Base-by-base conservation (phyloP, 208 protist species). In the Naegleria fowleri region DNA sequence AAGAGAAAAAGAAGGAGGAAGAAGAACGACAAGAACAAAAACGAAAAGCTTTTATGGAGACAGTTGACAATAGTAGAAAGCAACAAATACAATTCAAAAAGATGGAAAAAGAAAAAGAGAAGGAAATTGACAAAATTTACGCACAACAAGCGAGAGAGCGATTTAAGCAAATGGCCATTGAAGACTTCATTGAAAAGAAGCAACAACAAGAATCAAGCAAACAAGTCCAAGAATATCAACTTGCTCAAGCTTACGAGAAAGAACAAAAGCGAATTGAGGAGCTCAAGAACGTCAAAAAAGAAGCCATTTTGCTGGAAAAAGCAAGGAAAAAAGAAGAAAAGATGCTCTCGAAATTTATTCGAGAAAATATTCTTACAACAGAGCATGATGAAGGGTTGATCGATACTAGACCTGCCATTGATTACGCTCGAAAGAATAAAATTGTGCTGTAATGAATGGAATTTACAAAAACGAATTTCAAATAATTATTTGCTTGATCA, bases 321-420 rank as follows among this genome's bases (percentile, higher is more conserved):
- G 85, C 85, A 36, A 88, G 22, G 29, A n/a, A 51, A 58, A 29
- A n/a, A 88, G 85, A 88, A 19, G 85, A 88, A 79, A 79, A 79
- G n/a, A 79, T 79, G 67, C 25, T 79, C 9, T 36, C 16, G 25
- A 79, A 79, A 33, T 79, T 79, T 79, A 79, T 79, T 36, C 16
- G 7, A 25, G 67, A 79, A 29, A 79, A 29, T 36, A 29, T 79
- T 19, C 55, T 67, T 67, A 29, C 55, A 67, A 36, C 5, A 4
- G n/a, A 19, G 25, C 9, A 11, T 36, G 67, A 79, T n/a, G 67
- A 79, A 79, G 25, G 6, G 13, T 36, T 36, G 36, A 16, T 75
- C 2, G 67, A 79, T 79, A 25, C 29, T 36, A 79, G 6, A 29
- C 67, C 67, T 36, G 67, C n/a, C 1, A 13, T 79, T 36, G 6